Evolutionary conservation across 805 yeast genomes (phyloP).

Genomic region (Wickerhamomyces pijperi): DNA sequence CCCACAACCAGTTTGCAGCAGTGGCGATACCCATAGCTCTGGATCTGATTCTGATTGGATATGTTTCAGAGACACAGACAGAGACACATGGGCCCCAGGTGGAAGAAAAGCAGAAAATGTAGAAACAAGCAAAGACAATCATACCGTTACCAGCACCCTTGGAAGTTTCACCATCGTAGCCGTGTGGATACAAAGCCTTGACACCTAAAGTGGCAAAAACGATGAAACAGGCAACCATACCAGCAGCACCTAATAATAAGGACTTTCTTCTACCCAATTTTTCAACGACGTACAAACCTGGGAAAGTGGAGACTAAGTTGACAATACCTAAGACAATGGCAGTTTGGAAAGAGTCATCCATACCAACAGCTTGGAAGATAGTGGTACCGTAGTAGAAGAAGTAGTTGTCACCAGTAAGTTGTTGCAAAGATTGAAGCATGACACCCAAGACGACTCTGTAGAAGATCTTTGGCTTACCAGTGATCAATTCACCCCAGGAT

Average conservation of each 20-base stretch:
- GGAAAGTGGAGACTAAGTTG: slow-evolving; percentile 47
- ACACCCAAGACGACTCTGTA: slow-evolving; percentile 38
- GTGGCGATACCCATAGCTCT: slow-evolving; percentile 47
- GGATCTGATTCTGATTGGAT: slow-evolving; percentile 61
- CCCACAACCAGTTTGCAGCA: too few relatives aligned
- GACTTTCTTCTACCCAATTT: slow-evolving; percentile 42
- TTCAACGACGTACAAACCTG: slow-evolving; percentile 39
- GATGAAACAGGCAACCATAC: slow-evolving; percentile 34
- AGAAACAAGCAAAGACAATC: too few relatives aligned
- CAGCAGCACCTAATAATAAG: slow-evolving; percentile 35
- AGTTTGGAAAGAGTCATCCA: too few relatives aligned
- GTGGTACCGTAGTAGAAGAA: slow-evolving; percentile 63
- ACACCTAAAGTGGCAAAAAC: slow-evolving; percentile 55
- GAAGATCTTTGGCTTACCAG: slow-evolving; percentile 54
- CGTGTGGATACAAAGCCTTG: slow-evolving; percentile 29
- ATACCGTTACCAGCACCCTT: slow-evolving; percentile 55
- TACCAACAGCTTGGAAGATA: too few relatives aligned
- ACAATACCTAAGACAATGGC: too few relatives aligned
- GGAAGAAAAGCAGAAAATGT: slow-evolving; percentile 60
- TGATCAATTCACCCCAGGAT: slow-evolving; percentile 52
- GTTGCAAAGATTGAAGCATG: slow-evolving; percentile 51
- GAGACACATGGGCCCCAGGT: slow-evolving; percentile 67
- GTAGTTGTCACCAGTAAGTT: slow-evolving; percentile 55
- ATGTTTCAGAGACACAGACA: slow-evolving; percentile 56
- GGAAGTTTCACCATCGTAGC: slow-evolving; percentile 34